Conservation (phyloP, 768 basidiomycete species). For the Boletus bicolor region DNA sequence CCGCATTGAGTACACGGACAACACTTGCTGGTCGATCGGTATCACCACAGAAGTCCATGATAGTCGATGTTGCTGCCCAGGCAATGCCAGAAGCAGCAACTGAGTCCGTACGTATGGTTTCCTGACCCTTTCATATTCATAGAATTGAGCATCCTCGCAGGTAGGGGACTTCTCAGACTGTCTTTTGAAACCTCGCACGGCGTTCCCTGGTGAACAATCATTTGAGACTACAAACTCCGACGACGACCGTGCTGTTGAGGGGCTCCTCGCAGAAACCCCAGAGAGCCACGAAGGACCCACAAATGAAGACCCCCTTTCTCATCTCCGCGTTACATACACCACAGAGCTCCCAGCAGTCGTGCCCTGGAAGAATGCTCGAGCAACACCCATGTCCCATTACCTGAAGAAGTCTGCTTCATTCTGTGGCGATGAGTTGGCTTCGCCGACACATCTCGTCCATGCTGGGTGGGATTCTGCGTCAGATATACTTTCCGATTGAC, state of each 20-base stretch:
- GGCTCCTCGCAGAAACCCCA: slow-evolving; percentile 32
- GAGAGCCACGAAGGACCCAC: slow-evolving; percentile 28
- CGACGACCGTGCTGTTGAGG: slow-evolving; percentile 34
- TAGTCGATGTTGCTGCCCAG: slow-evolving; percentile 20
- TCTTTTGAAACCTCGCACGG: slow-evolving; percentile 26
- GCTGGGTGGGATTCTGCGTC: slow-evolving; percentile 59
- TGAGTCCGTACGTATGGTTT: slow-evolving; percentile 32
- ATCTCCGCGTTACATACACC: slow-evolving; percentile 37
- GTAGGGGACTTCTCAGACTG: slow-evolving; percentile 26
- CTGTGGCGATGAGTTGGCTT: slow-evolving; percentile 35
- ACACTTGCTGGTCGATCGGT: slow-evolving; percentile 32
- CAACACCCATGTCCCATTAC: slow-evolving; percentile 36
- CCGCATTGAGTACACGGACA: slow-evolving; percentile 31
- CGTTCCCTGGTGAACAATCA: slow-evolving; percentile 31
- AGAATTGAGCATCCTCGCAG: slow-evolving; percentile 28
- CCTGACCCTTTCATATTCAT: slow-evolving; percentile 28
- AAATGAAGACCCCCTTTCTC: slow-evolving; percentile 34
- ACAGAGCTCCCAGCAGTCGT: slow-evolving; percentile 32
- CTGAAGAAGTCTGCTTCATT: slow-evolving; percentile 41
- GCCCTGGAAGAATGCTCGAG: slow-evolving; percentile 34
- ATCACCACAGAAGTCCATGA: slow-evolving; percentile 31
- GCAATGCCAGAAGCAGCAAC: slow-evolving; percentile 25
- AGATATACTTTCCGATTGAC: slow-evolving; percentile 36
- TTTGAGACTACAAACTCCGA: slow-evolving; percentile 36
- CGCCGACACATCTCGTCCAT: slow-evolving; percentile 50